Conservation (phyloP, 495 filamentous ascomycete species). For the Penicillium robsamsonii region DNA sequence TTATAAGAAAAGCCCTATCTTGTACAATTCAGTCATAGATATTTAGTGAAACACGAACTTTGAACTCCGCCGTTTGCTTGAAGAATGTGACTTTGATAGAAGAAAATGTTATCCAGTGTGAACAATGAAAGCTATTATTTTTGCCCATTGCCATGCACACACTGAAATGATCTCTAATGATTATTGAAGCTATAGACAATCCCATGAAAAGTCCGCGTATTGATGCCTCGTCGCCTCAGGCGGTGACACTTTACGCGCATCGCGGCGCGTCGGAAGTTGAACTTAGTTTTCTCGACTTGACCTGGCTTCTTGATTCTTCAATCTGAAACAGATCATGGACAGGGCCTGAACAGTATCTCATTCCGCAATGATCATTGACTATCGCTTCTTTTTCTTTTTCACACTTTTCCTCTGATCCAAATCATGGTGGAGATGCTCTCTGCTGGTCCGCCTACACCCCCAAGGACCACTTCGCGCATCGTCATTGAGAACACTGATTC, state of each 20-base stretch:
- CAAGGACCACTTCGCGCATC: constrained; percentile 52
- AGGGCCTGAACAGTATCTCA: constrained; percentile 13
- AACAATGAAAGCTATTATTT: background rate
- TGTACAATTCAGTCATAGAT: background rate
- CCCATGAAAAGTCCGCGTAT: constrained; percentile 1
- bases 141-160: background rate
- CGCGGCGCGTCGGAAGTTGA: constrained; percentile 32
- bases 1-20: background rate
- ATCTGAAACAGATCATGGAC: constrained; percentile 18
- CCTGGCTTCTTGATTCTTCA: constrained; percentile 8
- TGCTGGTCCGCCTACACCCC: constrained; percentile 61
- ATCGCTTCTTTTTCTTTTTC: constrained; percentile 11
- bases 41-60: background rate
- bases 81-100: background rate
- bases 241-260: constrained; percentile 44
- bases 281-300: constrained; percentile 24
- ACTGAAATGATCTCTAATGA: background rate
- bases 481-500: constrained; percentile 28
- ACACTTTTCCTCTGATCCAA: constrained; percentile 20
- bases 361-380: constrained; percentile 34
- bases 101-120: background rate
- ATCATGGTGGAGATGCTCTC: constrained; percentile 56
- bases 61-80: background rate
- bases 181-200: background rate
- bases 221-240: constrained; percentile 29